phyloP scores from a whole-genome alignment of 352 stramenopile species.

The Pythium biforme region DNA sequence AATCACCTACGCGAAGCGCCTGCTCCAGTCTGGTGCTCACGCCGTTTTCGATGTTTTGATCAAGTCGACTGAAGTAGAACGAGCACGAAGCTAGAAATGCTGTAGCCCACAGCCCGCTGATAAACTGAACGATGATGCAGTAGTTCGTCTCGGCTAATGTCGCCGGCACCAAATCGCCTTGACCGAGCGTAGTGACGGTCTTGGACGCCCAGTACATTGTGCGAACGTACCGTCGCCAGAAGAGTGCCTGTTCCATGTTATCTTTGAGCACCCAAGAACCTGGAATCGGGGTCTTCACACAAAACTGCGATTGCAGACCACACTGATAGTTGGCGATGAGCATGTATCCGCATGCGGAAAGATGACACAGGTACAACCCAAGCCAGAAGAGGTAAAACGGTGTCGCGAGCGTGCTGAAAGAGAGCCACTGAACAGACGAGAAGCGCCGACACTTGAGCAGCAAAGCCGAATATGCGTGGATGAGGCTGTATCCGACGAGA shows the following conservation, averaged over 20 bases:
- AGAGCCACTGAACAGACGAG: conserved; percentile 36
- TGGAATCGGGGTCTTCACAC: conserved; percentile 28
- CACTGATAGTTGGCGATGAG: conserved; percentile 39
- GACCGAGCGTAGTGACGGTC: conserved; percentile 63
- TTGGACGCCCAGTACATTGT: conserved; percentile 72
- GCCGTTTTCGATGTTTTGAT: conserved; percentile 52
- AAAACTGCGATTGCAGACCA: conserved; percentile 19
- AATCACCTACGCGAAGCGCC: conserved; percentile 30
- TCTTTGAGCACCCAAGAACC: conserved; percentile 63
- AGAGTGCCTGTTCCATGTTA: conserved; percentile 43
- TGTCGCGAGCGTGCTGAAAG: conserved; percentile 47
- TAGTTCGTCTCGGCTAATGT: conserved; percentile 60
- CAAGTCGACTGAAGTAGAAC: conserved; percentile 69
- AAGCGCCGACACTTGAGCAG: conserved; percentile 26
- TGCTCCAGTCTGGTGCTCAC: conserved; percentile 61
- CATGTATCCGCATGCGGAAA: conserved; percentile 60
- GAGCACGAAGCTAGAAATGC: conserved; percentile 61
- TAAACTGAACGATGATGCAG: conserved; percentile 60
- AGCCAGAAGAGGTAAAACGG: conserved; percentile 43
- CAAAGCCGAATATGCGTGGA: conserved; percentile 1
- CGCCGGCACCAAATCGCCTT: conserved; percentile 62
- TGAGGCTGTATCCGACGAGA: conserved; percentile 1
- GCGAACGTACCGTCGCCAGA: conserved; percentile 48
- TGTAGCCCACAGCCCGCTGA: conserved; percentile 65
- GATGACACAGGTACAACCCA: conserved; percentile 58